Base-by-base conservation (phyloP, 2,329 filamentous ascomycete species). In the Aureobasidium vineae region DNA sequence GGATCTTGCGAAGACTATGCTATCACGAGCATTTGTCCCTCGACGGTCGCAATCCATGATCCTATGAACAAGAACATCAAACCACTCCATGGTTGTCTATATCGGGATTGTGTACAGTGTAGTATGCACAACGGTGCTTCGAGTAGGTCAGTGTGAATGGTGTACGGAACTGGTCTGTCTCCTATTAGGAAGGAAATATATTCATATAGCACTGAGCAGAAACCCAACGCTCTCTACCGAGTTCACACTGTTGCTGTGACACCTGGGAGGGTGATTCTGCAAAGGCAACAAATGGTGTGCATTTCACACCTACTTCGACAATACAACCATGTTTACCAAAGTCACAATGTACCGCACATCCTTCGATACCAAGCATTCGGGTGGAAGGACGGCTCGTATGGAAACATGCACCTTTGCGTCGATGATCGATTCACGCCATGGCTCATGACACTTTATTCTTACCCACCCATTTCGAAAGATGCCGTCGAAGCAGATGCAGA, bases 351-450 rank as follows among this genome's bases (percentile, higher is more conserved):
- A 26, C 11, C 52, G 13, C 28, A 33, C 53, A 23, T 16, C 11
- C 52, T 23, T 38, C 8, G 15, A 41, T 3, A 57, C 28, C 50
- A 54, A 38, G 38, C 54, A 45, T 45, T 19, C 40, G 54, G 54
- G 54, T 45, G 40, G 54, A 59, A 45, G 54, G 54, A 45, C 54
- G 54, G 54, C 38, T 59, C 54, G 16, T 59, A 31, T 26, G 21
- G 33, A 28, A 52, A 45, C 23, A 57, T 59, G 54, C 54, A 38
- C 10, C 36, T 43, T 45, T 11, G 38, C 3, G 21, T 40, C 16
- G 28, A 41, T 38, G 50, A n/a, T 36, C 54, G 26, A 59, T 45
- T 5, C 40, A 33, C 40, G 36, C 53, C 52, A 41, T 41, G 15
- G 52, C 23, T 36, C 10, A 36, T 36, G 33, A 10, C 33, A 56